phyloP scores from a whole-genome alignment of 2,329 filamentous ascomycete genomes.

The Aschersonia sp. region DNA sequence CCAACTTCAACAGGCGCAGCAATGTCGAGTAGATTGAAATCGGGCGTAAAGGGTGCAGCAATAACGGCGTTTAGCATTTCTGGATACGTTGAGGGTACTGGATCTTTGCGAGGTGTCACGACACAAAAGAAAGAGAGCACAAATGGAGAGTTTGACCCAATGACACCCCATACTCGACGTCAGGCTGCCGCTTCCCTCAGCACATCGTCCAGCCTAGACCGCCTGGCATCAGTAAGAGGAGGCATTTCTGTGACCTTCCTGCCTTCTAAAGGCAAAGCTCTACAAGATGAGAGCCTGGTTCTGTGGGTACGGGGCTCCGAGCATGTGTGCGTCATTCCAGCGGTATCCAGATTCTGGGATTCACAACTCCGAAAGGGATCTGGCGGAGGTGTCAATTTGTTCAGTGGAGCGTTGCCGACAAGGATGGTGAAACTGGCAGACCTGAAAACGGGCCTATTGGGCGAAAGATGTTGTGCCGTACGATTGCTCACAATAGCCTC shows the following conservation, averaged over 20 bases:
- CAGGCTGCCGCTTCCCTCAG: conserved; percentile 32
- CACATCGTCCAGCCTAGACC: conserved; percentile 30
- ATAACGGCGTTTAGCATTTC: conserved; percentile 42
- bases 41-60: conserved; percentile 41
- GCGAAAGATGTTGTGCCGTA: conserved; percentile 41
- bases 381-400: conserved; percentile 38
- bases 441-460: conserved; percentile 36
- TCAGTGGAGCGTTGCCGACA: conserved; percentile 38
- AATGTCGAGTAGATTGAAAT: conserved; percentile 33
- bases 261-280: conserved; percentile 24
- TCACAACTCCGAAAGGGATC: conserved; percentile 37
- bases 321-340: conserved; percentile 41
- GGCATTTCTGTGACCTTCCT: conserved; percentile 36
- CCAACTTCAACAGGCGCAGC: conserved; percentile 26
- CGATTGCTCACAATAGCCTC: conserved; percentile 25
- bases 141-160: conserved; percentile 41
- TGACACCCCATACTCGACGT: conserved; percentile 47
- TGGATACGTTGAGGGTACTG: conserved; percentile 47
- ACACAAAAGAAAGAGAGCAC: conserved; percentile 21
- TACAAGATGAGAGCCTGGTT: conserved; percentile 38
- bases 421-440: conserved; percentile 42
- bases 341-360: conserved; percentile 43
- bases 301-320: conserved; percentile 43
- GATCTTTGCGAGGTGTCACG: conserved; percentile 30
- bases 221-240: conserved; percentile 34